Base-by-base conservation (phyloP, 306 rosid species). In the Cicer chorassanicum region DNA sequence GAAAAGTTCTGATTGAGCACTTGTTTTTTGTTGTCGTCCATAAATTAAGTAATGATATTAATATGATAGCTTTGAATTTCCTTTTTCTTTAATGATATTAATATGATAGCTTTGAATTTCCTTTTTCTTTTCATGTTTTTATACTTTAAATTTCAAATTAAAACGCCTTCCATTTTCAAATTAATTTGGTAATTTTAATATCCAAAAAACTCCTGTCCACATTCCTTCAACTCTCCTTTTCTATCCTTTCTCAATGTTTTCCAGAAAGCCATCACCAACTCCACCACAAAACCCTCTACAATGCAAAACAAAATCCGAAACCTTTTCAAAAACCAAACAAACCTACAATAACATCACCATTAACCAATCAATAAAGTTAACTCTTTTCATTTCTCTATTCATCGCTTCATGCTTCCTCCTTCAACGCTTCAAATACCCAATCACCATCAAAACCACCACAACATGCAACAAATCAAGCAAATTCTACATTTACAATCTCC, bases 401-500 rank as follows among this genome's bases (percentile, higher is more conserved):
- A 49, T 93, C 8, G 54, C 61, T 0, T 78, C 87, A 5, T 91
- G 92, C 86, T 29, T 82, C 55, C 81, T 87, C 2, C n/a, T 82
- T 2, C 70, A 85, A 9, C 74, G 73, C 70, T 42, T 82, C 16
- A 67, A 75, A 39, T 78, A 78, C 82, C 72, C 82, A 50, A 6
- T 51, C 40, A 69, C 49, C 48, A 2, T 1, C 54, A 36, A 16
- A 34, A 44, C 6, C 34, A 9, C 73, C 12, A 1, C 84, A 36
- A 78, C 79, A 10, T 90, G 98, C 74, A 11, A 69, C 19, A 84
- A 80, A 40, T 14, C 57, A 43, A 46, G 68, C 0, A 82, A 80
- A 0, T 81, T 93, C 77, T 93, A 86, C 49, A 84, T 93, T 29
- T 82, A 91, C 87, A 24, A 81, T 6, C 72, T 93, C 49, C 98